Conservation (phyloP, 192 early-diverging fungal species). For the Rhizophagus clarus region DNA sequence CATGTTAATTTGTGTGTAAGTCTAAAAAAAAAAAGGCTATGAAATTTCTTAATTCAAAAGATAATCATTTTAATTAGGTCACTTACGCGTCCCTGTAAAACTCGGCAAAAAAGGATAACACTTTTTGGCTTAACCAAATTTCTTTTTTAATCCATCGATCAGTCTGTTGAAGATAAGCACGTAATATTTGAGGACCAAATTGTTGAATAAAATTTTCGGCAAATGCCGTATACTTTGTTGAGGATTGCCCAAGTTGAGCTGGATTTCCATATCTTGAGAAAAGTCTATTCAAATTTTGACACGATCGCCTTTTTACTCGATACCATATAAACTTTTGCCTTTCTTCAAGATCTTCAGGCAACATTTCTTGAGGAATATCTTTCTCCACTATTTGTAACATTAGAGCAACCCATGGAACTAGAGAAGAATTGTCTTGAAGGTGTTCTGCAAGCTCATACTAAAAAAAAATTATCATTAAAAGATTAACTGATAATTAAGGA, state of each 20-base stretch:
- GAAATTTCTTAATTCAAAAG: not conserved
- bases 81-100: slow-evolving; percentile 77
- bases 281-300: slow-evolving; percentile 82
- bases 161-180: slow-evolving; percentile 82
- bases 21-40: slow-evolving; percentile 39
- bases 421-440: slow-evolving; percentile 65
- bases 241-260: slow-evolving; percentile 54
- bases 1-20: slow-evolving; percentile 89
- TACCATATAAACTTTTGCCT: slow-evolving; percentile 82
- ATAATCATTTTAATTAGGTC: not conserved
- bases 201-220: slow-evolving; percentile 82
- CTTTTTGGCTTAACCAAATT: slow-evolving; percentile 71
- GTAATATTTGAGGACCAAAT: slow-evolving; percentile 89
- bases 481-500: too few relatives aligned
- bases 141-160: slow-evolving; percentile 73
- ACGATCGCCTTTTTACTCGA: slow-evolving; percentile 97
- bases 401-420: slow-evolving; percentile 88
- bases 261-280: slow-evolving; percentile 77
- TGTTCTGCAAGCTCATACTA: slow-evolving; percentile 55
- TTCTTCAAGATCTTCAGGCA: slow-evolving; percentile 67
- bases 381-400: slow-evolving; percentile 82
- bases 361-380: slow-evolving; percentile 54
- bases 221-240: slow-evolving; percentile 61
- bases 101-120: slow-evolving; percentile 68
- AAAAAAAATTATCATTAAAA: too few relatives aligned